Evolutionary conservation across 2,329 filamentous ascomycete genomes (phyloP).

Genomic region (Penicillium sp.): DNA sequence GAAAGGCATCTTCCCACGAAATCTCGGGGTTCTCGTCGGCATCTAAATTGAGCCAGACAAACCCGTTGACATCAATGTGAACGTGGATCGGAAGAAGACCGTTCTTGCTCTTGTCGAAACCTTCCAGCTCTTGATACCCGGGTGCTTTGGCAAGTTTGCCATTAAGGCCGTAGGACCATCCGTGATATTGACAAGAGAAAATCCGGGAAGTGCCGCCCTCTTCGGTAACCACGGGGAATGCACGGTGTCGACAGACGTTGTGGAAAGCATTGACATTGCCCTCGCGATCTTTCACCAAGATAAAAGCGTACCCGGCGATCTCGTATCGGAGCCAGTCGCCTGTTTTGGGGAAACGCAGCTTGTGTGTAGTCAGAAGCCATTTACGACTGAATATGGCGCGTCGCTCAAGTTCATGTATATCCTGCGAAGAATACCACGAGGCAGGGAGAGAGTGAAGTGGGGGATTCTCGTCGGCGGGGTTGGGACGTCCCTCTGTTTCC

Average conservation of each 20-base stretch:
- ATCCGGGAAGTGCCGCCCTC: conserved; percentile 21
- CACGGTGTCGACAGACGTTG: conserved; percentile 27
- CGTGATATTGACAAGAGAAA: conserved; percentile 28
- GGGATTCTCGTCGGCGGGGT: conserved; percentile 14
- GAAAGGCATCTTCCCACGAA: conserved; percentile 22
- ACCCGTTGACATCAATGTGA: conserved; percentile 22
- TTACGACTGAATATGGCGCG: conserved; percentile 59
- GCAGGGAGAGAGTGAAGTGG: conserved; percentile 47
- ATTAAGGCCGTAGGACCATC: conserved; percentile 28
- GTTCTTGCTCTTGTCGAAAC: conserved; percentile 27
- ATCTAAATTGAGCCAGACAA: conserved; percentile 28
- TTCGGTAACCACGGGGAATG: conserved; percentile 25
- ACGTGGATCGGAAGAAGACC: conserved; percentile 24
- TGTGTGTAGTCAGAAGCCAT: conserved; percentile 41
- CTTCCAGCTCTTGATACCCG: conserved; percentile 23
- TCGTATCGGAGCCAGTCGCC: conserved; percentile 60
- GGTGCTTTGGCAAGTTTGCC: conserved; percentile 28
- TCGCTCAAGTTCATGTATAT: conserved; percentile 56
- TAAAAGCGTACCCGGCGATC: conserved; percentile 58
- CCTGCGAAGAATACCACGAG: conserved; percentile 48
- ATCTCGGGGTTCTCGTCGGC: conserved; percentile 16
- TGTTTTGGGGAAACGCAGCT: conserved; percentile 50
- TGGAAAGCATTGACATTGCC: conserved; percentile 49
- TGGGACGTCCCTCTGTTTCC: not conserved
- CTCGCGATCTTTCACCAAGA: conserved; percentile 53